Evolutionary conservation across 2,329 filamentous ascomycete species (phyloP), one percentile per base, ranked within the genome.

Genomic region (Aureobasidium subglaciale): DNA sequence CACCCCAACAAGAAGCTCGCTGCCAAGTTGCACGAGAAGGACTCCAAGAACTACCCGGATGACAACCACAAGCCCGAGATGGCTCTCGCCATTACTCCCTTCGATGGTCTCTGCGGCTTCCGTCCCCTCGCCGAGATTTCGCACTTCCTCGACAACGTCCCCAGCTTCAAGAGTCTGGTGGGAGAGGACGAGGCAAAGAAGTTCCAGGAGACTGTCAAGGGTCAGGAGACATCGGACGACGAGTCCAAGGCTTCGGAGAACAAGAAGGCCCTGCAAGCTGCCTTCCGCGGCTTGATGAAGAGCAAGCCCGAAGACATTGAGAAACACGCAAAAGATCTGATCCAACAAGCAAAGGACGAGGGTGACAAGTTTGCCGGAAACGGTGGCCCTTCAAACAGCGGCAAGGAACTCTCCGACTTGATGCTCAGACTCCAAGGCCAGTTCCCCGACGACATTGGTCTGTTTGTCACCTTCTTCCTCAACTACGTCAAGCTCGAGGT

Each of bases 11-110:
- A 71, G 81, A 89, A 88, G 73, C 85, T 95, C 13, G 93, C 93
- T 50, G 92, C 95, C 74, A 76, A 90, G 68, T 78, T 99, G 27
- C 93, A 97, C 70, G 82, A 84, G 35, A 84, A 80, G 60, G 92
- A 99, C 68, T 81, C 90, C 46, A 89, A 89, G 73, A 95, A 99
- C 77, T 99, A 99, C 69, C 93, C 92, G 72, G 90, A 99, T 77
- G 92, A 97, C 76, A 99, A 99, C 75, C 93, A 99, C 79, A 99
- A 99, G 75, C 93, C 93, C 30, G 93, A 99, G 74, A 99, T 99
- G 93, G 91, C 93, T 60, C 96, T 99, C 70, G 93, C 93, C 59
- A 86, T 99, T 65, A 97, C 93, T 1, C 86, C 90, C 0, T 99
- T 99, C 63, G 92, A 97, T 69, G 93, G 93, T 0, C 81, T 99